Conservation (phyloP, 2,329 filamentous ascomycete genomes). For the Pseudogymnoascus pannorum region DNA sequence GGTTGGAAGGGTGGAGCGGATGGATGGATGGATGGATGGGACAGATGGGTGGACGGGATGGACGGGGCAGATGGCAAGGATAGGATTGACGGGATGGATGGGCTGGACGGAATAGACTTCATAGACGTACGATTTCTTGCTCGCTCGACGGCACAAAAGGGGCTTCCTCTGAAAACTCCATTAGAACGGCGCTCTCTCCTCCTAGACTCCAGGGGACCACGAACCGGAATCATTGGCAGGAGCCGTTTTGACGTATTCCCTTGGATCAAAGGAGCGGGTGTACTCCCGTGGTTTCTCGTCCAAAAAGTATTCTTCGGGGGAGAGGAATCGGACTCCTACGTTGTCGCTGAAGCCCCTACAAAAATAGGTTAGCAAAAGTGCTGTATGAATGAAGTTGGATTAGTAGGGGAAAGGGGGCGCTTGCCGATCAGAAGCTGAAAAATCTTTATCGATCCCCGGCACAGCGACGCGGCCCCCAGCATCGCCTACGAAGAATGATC, state of each 20-base stretch:
- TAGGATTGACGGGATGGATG: neutral
- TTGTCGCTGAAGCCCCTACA: constrained; percentile 77
- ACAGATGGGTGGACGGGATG: too few species aligned
- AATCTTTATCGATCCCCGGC: constrained; percentile 46
- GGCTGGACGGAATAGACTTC: neutral
- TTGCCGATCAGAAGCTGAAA: constrained; percentile 53
- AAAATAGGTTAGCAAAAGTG: constrained; percentile 13
- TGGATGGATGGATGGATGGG: too few species aligned
- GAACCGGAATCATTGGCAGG: constrained; percentile 20
- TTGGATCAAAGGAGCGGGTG: constrained; percentile 63
- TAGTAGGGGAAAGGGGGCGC: neutral
- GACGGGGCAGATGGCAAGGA: neutral
- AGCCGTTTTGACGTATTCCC: constrained; percentile 40
- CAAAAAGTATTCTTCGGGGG: constrained; percentile 89
- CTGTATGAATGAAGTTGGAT: neutral
- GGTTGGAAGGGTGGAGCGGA: neutral
- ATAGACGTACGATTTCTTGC: neutral
- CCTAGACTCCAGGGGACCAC: neutral
- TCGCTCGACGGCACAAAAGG: neutral
- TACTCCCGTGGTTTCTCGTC: constrained; percentile 59
- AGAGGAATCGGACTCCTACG: constrained; percentile 69
- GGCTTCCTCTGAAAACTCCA: neutral
- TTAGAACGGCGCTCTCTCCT: neutral
- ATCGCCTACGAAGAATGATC: constrained; percentile 85
- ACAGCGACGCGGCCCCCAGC: constrained; percentile 56